Conservation (phyloP, 2,329 filamentous ascomycete genomes). For the Apiospora koreana region DNA sequence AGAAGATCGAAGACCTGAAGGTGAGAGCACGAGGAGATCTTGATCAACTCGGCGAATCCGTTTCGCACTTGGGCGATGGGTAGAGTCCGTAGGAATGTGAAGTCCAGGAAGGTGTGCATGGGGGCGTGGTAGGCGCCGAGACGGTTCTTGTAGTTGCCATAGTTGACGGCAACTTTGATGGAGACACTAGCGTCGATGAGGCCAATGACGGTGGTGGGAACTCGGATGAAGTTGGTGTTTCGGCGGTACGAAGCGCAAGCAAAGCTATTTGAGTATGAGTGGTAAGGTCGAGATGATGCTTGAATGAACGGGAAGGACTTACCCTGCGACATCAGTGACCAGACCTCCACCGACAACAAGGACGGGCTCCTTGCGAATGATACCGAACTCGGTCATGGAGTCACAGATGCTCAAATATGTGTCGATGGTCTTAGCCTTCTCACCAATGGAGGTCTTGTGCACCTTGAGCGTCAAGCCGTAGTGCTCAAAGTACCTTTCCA, state of each 20-base stretch:
- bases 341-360: slow-evolving; percentile 68
- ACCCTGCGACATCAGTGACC: slow-evolving; percentile 75
- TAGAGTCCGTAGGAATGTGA: slow-evolving; percentile 69
- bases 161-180: slow-evolving; percentile 79
- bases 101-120: slow-evolving; percentile 72
- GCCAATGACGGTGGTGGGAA: slow-evolving; percentile 74
- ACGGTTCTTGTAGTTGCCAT: slow-evolving; percentile 75
- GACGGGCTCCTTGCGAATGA: slow-evolving; percentile 68
- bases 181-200: slow-evolving; percentile 75
- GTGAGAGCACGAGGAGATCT: slow-evolving; percentile 73
- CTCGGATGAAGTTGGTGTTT: slow-evolving; percentile 73
- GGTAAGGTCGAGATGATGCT: slow-evolving; percentile 5
- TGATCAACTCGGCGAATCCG: slow-evolving; percentile 74
- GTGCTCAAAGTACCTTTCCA: slow-evolving; percentile 68
- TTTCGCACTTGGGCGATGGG: slow-evolving; percentile 70
- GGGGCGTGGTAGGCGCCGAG: slow-evolving; percentile 74
- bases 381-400: slow-evolving; percentile 73
- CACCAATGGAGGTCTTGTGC: slow-evolving; percentile 73
- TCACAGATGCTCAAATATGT: slow-evolving; percentile 70
- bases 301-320: slow-evolving; percentile 35
- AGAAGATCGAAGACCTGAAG: slow-evolving; percentile 66
- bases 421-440: slow-evolving; percentile 74
- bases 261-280: slow-evolving; percentile 47
- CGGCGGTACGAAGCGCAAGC: slow-evolving; percentile 72
- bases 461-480: slow-evolving; percentile 63